Evolutionary conservation across 2,329 filamentous ascomycete genomes (phyloP), one percentile per base, ranked within the genome.

Genomic region (Ceratocystis ficicola): DNA sequence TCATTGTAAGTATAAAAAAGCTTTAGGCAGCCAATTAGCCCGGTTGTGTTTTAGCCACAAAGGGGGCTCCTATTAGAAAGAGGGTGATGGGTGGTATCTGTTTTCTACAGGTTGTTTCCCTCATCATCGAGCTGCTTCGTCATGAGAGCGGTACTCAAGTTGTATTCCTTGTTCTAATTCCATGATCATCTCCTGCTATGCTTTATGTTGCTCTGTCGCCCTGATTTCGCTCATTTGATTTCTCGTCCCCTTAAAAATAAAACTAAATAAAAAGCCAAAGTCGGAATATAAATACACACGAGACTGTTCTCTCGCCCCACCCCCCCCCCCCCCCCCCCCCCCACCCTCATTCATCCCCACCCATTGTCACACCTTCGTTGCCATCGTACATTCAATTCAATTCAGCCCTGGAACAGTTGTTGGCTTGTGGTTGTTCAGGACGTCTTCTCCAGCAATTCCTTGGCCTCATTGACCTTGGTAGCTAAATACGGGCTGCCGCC

Each of bases 391-490:
- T 41, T 41, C 10, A 41, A 41, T 15, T 1, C 36, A 12, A 41
- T 12, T 15, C 10, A 41, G 10, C 10, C 10, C 36, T 41, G 10
- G 10, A 41, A 41, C 12, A 41, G 36, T 3, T 41, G 15, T 12
- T 41, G 10, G 20, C 32, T 0, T 8, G 17, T 12, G 32, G 15
- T 41, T 68, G 74, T 28, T 68, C 62, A 22, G 70, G 71, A 67
- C 64, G 78, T 80, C 77, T 96, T 96, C 75, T 99, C 94, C 70
- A 99, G 75, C 69, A 97, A 84, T 75, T 97, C 93, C 77, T 99
- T 99, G 48, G 94, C 94, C 76, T 99, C 94, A 77, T 99, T 99
- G 74, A 99, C 88, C 77, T 99, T 99, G 65, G 92, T 96, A 15
- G 94, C 94, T 57, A 99, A 79, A 74, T 97, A 99, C 6, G 94